Base-by-base conservation (phyloP, 108 stramenopile species). In the Fragilaria crotonensis region DNA sequence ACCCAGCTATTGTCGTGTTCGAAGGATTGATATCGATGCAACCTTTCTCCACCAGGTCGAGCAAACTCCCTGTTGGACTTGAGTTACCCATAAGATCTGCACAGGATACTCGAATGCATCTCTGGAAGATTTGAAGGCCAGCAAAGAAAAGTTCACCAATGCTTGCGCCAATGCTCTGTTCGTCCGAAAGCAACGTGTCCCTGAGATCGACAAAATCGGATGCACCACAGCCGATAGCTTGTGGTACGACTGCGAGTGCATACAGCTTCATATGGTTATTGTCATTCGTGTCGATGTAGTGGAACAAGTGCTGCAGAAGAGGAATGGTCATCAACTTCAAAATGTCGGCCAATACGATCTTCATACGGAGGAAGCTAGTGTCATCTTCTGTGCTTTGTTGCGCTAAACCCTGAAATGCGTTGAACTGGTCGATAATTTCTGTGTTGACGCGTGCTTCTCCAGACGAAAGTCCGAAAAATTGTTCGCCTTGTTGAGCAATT, bases 281-380 rank as follows among this genome's bases (percentile, higher is more conserved):
- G 59, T 80, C 68, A 48, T 69, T 67, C 52, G 52, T 50, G 28
- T 53, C 23, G 45, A 75, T 62, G 49, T 76, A 68, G 47, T 59
- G 66, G 5, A 84, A 56, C 3, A 91, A 70, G 19, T 71, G 60
- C 48, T 78, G 73, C 11, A 91, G 50, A 14, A 91, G 64, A 0
- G 81, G 77, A 17, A 75, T 67, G 14, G 70, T 71, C 76, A 91
- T 59, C 1, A 57, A n/a, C 33, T 68, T 59, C 5, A 79, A 61
- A 19, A 84, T 70, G 7, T 78, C 64, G 21, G 74, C 67, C 31
- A 73, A 68, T 2, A 62, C 31, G 48, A 54, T 58, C 28, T 65
- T 65, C 57, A 85, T 58, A 2, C 41, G 29, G n/a, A 61, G 17
- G 9, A 51, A 31, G 27, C 52, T 62, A 52, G 25, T 5, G 30